Percentiles rank a stretch among this genome's conserved stretches.
These are phyloP conservation scores for Panicum hallii DNA, from an alignment of 202 grass and related monocot genomes.

Conservation along the genomic window DNA sequence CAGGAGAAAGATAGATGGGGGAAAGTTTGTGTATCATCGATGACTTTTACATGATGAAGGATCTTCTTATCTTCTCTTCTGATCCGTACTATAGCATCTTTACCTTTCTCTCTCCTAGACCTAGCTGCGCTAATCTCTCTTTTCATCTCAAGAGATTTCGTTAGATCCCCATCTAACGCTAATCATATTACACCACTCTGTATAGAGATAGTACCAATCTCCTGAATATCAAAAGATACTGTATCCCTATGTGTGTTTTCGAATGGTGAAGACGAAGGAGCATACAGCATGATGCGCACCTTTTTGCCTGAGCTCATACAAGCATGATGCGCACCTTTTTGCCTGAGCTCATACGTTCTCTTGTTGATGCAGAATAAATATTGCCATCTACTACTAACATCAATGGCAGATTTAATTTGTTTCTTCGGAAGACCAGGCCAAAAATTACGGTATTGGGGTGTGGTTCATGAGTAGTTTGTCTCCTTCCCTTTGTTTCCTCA, in stretches of 20 bases:
- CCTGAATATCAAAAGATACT: not conserved
- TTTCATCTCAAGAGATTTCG: slow-evolving; percentile 10
- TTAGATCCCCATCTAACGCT: not conserved
- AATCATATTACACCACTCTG: not conserved
- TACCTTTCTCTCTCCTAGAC: not conserved
- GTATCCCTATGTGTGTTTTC: not conserved
- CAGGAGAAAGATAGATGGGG: slow-evolving; percentile 28
- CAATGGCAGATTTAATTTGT: slow-evolving; percentile 7
- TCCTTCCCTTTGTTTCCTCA: slow-evolving; percentile 40
- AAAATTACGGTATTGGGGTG: not conserved
- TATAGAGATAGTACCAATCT: not conserved
- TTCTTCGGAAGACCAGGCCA: slow-evolving; percentile 29
- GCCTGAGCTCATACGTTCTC: not conserved
- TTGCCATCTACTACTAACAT: slow-evolving; percentile 29
- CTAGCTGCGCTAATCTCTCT: not conserved
- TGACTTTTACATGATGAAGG: slow-evolving; percentile 17
- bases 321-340: not conserved
- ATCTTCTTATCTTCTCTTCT: slow-evolving; percentile 39
- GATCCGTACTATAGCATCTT: slow-evolving; percentile 24
- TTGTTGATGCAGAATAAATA: slow-evolving; percentile 24
- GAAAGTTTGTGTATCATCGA: slow-evolving; percentile 37
- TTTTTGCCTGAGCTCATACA: not conserved
- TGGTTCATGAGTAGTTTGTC: slow-evolving; percentile 36
- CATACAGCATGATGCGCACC: not conserved
- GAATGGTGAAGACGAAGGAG: not conserved